Base-by-base conservation (phyloP, 2,329 filamentous ascomycete species). In the Epichloe gansuensis region DNA sequence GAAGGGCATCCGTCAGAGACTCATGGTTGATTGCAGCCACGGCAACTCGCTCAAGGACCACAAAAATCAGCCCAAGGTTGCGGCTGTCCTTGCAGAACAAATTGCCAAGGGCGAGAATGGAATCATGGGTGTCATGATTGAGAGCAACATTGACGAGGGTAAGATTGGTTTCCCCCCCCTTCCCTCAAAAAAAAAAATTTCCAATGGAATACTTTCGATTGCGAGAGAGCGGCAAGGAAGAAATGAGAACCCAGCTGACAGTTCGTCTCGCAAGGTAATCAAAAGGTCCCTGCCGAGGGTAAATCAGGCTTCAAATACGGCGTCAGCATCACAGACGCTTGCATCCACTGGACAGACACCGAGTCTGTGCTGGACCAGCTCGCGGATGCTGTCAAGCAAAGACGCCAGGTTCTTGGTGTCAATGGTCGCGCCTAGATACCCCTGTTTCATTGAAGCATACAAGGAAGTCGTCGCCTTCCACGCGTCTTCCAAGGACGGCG, bases 21-120 rank as follows among this genome's bases (percentile, higher is more conserved):
- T 98, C 72, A 98, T 98, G 93, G 82, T 98, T 53, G 93, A 98
- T 71, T 98, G 93, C 77, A 96, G 90, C 25, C 93, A 98, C 67
- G 86, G 93, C 53, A 97, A 97, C 76, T 97, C 91, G 27, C 88
- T 85, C 70, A 97, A 97, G 75, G 83, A 97, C 74, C 91, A 97
- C 76, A 84, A 86, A 63, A 98, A 98, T 73, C 91, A 98, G 74
- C 93, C 93, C 62, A 85, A 91, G 72, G 91, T 55, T 9, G 53
- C 53, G n/a, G 43, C 85, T 67, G 77, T 76, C 49, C 74, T 98
- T 55, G 85, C 79, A 36, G 87, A 95, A 51, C 91, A 98, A 74
- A 77, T 98, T 57, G 82, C 85, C 49, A 83, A 85, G 58, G 91
- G 91, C 54, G 88, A 98, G 74, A 84, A 81, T 54, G 84, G 81